These are phyloP conservation scores for Eimeria tenella DNA, from an alignment of 169 alveolate genomes.

Conservation along the genomic window DNA sequence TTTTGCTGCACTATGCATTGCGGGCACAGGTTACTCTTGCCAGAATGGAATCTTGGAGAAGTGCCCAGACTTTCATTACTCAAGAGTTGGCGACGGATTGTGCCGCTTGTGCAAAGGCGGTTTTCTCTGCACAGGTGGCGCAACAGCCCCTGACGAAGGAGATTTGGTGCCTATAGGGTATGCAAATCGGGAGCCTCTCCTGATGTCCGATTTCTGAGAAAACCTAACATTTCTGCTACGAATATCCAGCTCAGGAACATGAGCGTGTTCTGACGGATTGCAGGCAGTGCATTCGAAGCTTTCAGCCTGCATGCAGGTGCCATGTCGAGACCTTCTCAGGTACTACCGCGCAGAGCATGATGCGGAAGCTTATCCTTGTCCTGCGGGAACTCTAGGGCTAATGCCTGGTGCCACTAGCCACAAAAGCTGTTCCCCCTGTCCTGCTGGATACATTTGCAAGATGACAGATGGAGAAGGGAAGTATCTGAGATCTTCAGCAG, in stretches of 20 bases:
- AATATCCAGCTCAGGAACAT: no score
- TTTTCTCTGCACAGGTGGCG: conserved; percentile 54
- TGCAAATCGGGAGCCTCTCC: not conserved
- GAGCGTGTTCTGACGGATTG: not conserved
- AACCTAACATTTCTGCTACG: no score
- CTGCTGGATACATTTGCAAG: conserved; percentile 67
- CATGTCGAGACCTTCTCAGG: not conserved
- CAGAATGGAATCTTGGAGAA: not conserved
- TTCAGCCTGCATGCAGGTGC: not conserved
- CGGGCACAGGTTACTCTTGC: conserved; percentile 35
- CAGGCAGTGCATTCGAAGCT: not conserved
- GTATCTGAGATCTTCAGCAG: conserved; percentile 18
- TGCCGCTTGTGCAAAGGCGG: conserved; percentile 69
- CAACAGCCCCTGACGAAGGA: conserved; percentile 66
- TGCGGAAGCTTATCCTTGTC: conserved; percentile 21
- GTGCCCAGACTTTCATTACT: conserved; percentile 64
- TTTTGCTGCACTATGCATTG: not conserved
- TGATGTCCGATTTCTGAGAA: not conserved
- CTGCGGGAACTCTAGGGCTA: conserved; percentile 56
- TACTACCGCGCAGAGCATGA: conserved; percentile 67
- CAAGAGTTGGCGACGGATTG: conserved; percentile 63
- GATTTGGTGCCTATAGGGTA: conserved; percentile 58
- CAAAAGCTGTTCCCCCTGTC: conserved; percentile 59
- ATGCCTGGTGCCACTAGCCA: conserved; percentile 67
- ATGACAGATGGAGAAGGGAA: conserved; percentile 56